Base-by-base conservation (phyloP, 2,329 filamentous ascomycete genomes). In the Xylaria sp. region DNA sequence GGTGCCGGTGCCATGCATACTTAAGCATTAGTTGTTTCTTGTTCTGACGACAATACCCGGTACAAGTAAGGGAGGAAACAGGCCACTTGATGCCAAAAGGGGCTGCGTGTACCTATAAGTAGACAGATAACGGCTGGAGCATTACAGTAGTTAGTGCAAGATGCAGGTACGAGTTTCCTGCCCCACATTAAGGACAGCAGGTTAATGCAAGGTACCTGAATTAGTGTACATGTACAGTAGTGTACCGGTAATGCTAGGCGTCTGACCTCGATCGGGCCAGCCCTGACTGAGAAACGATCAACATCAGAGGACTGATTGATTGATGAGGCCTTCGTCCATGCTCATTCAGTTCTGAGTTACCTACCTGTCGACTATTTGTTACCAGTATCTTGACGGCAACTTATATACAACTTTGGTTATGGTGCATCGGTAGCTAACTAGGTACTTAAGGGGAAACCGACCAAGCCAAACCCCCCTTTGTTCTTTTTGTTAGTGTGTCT, bases 191-290 rank as follows among this genome's bases (percentile, higher is more conserved):
- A 62, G 10, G 36, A 43, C 60, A 32, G 43, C 64, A 61, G 63
- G 52, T 63, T 43, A 53, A 67, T 67, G 67, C 65, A 70, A 70
- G 67, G 67, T 69, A 67, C 67, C 46, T 34, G n/a, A 9, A 6
- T 48, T n/a, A n/a, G n/a, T n/a, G n/a, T n/a, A n/a, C n/a, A n/a
- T n/a, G n/a, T n/a, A n/a, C n/a, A n/a, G n/a, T n/a, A n/a, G n/a
- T n/a, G n/a, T n/a, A n/a, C n/a, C 1, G 12, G 4, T 30, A 30
- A 25, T 25, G 25, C 46, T 25, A 28, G 25, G 39, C 23, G 36
- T 45, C 10, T 23, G 10, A 45, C 43, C 57, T 32, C 66, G 60
- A 67, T 67, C 65, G 30, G 23, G n/a, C 55, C 65, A 60, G 43
- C 30, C 60, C 46, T 45, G 8, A 63, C 60, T 45, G 25, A 63